Percentiles rank a stretch among this genome's conserved stretches.
Conservation (phyloP, 2,329 filamentous ascomycete species). For the Apiospora aurea region DNA sequence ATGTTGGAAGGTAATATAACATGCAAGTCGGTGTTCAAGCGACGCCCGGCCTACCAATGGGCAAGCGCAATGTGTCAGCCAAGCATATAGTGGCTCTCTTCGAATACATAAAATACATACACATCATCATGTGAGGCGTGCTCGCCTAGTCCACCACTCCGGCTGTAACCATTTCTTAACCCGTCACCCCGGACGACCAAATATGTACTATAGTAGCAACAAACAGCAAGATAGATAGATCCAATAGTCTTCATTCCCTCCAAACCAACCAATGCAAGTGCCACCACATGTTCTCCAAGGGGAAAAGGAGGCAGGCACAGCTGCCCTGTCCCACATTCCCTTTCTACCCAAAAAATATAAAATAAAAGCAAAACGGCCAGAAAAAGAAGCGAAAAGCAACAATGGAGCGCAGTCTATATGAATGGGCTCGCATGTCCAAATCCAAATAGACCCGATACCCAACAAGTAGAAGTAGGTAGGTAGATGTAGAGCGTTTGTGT, state of each 20-base stretch:
- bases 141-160: not conserved
- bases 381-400: not conserved
- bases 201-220: not conserved
- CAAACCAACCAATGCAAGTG: conserved; percentile 13
- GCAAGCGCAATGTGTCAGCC: not conserved
- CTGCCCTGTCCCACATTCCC: not conserved
- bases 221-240: not conserved
- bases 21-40: not conserved
- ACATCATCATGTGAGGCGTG: conserved; percentile 4
- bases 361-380: not conserved
- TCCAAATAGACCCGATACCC: not conserved
- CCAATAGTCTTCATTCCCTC: not conserved
- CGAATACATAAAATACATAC: conserved; percentile 11
- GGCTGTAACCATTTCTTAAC: not conserved
- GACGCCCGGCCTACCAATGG: not conserved
- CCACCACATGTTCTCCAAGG: not conserved
- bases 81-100: not conserved
- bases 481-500: not conserved
- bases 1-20: not conserved
- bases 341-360: not conserved
- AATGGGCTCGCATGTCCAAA: not conserved
- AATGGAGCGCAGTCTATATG: not conserved
- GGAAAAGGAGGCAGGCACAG: not conserved
- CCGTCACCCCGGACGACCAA: not conserved
- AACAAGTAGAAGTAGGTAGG: not conserved